These are phyloP conservation scores for Periconia digitata DNA, from an alignment of 2,329 filamentous ascomycete species.

Conservation along the genomic window DNA sequence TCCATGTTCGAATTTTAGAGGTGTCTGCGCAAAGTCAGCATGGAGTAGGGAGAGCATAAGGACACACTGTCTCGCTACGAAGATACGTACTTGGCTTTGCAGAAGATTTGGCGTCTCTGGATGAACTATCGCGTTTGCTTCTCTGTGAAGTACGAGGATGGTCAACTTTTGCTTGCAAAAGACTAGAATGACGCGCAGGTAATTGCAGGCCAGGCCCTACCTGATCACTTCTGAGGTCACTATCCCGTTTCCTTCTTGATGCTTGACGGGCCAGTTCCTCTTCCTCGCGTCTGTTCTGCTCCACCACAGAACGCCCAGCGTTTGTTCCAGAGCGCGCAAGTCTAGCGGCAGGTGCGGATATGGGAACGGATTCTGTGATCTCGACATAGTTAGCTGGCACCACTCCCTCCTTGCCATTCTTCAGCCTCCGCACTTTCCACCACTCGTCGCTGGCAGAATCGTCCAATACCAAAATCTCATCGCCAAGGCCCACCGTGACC, in stretches of 20 bases:
- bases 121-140: conserved; percentile 68
- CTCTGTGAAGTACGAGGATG: conserved; percentile 72
- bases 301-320: conserved; percentile 67
- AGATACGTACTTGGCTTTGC: conserved; percentile 71
- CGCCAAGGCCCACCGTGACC: conserved; percentile 84
- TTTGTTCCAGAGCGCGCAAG: conserved; percentile 57
- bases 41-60: not conserved
- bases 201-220: conserved; percentile 77
- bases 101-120: conserved; percentile 54
- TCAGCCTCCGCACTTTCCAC: conserved; percentile 92
- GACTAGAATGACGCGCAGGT: conserved; percentile 77
- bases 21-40: conserved; percentile 55
- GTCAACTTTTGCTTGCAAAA: conserved; percentile 67
- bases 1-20: conserved; percentile 86
- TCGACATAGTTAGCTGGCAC: conserved; percentile 97
- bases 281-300: conserved; percentile 79
- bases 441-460: conserved; percentile 93
- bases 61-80: not conserved
- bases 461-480: conserved; percentile 89
- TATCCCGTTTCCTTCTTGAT: conserved; percentile 63
- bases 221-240: conserved; percentile 61
- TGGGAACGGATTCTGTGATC: conserved; percentile 67
- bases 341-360: conserved; percentile 52
- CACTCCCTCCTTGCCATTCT: conserved; percentile 92
- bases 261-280: conserved; percentile 81